Conservation (phyloP, 345 rosid species). For the Melaleuca quinquenervia region DNA sequence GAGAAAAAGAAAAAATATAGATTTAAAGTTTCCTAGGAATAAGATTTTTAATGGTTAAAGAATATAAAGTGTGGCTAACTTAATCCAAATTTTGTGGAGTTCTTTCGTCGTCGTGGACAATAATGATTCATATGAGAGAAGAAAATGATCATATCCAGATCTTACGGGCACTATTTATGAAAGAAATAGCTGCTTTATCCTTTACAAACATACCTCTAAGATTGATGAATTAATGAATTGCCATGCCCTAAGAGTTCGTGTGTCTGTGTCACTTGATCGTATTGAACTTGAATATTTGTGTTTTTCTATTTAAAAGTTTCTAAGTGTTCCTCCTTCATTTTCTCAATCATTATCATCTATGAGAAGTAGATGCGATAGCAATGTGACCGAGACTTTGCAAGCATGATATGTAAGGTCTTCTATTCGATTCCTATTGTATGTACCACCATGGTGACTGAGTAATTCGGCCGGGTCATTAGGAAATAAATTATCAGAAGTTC, state of each 20-base stretch:
- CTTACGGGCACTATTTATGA: not conserved
- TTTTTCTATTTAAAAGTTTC: not conserved
- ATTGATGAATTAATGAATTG: not conserved
- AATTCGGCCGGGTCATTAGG: not conserved
- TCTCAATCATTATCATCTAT: not conserved
- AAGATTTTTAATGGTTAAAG: not conserved
- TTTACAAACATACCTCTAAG: fast-evolving
- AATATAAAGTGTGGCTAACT: not conserved
- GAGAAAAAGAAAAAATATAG: not conserved
- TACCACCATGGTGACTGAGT: not conserved
- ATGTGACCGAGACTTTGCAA: not conserved
- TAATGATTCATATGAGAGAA: not conserved
- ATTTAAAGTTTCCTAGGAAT: not conserved
- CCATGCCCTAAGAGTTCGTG: not conserved
- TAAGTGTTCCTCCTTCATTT: not conserved
- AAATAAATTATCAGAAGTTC: not conserved
- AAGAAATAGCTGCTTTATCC: not conserved
- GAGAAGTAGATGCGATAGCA: not conserved
- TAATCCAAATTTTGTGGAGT: not conserved
- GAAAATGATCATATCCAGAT: not conserved
- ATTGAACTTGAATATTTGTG: not conserved
- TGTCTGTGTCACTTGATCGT: not conserved
- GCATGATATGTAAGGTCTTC: not conserved
- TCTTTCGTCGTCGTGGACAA: not conserved
- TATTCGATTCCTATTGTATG: fast-evolving